Base-by-base conservation (phyloP, 148 eudicot genomes). In the Heliosperma pusillum region DNA sequence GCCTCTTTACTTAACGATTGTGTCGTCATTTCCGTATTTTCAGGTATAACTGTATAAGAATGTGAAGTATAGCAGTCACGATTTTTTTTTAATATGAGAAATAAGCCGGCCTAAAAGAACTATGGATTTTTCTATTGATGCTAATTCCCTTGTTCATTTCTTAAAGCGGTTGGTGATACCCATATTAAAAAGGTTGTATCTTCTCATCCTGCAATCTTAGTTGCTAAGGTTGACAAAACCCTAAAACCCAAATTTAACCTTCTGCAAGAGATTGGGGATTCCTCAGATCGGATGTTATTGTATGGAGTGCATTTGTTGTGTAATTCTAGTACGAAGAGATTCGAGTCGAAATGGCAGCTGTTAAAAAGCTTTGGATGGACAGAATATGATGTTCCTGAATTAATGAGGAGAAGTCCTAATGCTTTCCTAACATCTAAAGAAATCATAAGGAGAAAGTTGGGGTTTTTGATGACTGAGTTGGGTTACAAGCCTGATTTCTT, bases 331-430 rank as follows among this genome's bases (percentile, higher is more conserved):
- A 33, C 69, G 24, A 58, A 65, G 57, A 74, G 10, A 20, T 22
- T 78, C 22, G 84, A 78, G 21, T 29, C 71, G 6, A 82, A 82
- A 53, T 19, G 59, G 36, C 22, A 6, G 22, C 5, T 78, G 9
- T 70, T 74, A 3, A 74, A 60, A 73, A 74, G 81, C 25, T 82
- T 73, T 78, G 81, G 81, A 15, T 80, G 81, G 83, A 69, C 59
- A 10, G 70, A 77, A 12, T 57, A 66, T n/a, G 77, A 36, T 36
- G 42, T 36, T 36, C 0, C 42, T 36, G 42, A 36, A 36, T 36
- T 36, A 36, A 36, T 6, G 74, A 64, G 42, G 76, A 16, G 13
- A 24, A n/a, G 17, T 30, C 86, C 86, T 27, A 12, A 3, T 19
- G 62, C 57, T 47, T 50, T 83, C 10, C 2, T 16, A 6, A 0